Base-by-base conservation (phyloP, 2,329 filamentous ascomycete species). In the Thielaviopsis musarum region DNA sequence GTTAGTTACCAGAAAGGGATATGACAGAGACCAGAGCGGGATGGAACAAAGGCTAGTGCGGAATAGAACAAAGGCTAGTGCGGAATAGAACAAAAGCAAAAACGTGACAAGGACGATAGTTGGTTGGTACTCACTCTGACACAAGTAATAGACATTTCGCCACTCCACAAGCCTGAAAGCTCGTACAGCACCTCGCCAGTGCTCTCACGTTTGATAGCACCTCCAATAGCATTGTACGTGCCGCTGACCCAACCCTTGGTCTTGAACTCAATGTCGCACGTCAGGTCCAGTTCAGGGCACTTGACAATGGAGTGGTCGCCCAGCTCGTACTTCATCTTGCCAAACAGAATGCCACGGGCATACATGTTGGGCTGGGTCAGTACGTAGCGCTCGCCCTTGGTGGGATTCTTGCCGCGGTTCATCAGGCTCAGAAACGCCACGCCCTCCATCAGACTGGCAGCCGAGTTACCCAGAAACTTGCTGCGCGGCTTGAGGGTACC, bases 311-410 rank as follows among this genome's bases (percentile, higher is more conserved):
- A 95, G 74, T 95, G 91, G 70, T 97, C 91, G 64, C 91, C 93
- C 7, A 98, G 82, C 74, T 98, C 93, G 71, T 97, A 98, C 72
- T 96, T 97, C 93, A 98, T 97, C 71, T 96, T 97, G 54, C 93
- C 93, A 67, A 98, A 96, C 9, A 98, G 77, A 62, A 98, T 97
- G 41, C 93, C 91, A 63, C 93, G 82, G 22, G 91, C 93, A 70
- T 98, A 98, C 90, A 98, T 98, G 74, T 98, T 98, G 19, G 93
- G 93, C 68, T 98, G 93, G 4, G 93, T 97, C 57, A 97, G 73
- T 67, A 94, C 88, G 72, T 95, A 97, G 84, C 84, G 79, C 73
- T 98, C 93, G 61, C 87, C 87, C 64, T 76, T 79, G 54, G 77
- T 74, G 30, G 75, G 76, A 64, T 84, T 74, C 63, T 79, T 75